Evolutionary conservation across 768 basidiomycete species (phyloP).

Genomic region (Tephrocybe sp.): DNA sequence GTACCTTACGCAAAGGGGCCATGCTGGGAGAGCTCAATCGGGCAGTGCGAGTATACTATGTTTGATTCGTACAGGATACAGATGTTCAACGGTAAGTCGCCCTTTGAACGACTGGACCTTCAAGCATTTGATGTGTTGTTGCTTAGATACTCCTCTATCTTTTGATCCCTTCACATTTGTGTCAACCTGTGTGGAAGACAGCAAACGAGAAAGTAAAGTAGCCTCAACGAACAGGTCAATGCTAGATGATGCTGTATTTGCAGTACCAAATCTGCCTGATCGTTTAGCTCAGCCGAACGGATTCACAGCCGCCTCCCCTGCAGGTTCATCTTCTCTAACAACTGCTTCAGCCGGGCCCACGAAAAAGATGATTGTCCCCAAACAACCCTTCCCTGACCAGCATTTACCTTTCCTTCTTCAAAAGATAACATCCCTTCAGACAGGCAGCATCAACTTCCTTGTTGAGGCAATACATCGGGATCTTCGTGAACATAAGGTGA

Average conservation of each 20-base stretch:
- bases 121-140: conserved; percentile 3
- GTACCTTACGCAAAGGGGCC: conserved; percentile 84
- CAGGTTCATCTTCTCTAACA: conserved; percentile 12
- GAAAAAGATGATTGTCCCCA: conserved; percentile 38
- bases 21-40: conserved; percentile 70
- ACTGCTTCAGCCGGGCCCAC: conserved; percentile 16
- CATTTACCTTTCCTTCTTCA: conserved; percentile 58
- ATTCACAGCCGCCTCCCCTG: conserved; percentile 11
- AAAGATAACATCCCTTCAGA: conserved; percentile 60
- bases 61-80: conserved; percentile 77
- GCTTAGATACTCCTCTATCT: conserved; percentile 64
- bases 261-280: conserved; percentile 44
- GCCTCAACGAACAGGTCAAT: conserved; percentile 12
- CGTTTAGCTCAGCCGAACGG: conserved; percentile 23
- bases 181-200: conserved; percentile 43
- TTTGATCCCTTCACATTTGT: conserved; percentile 79
- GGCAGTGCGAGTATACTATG: conserved; percentile 63
- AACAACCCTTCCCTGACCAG: conserved; percentile 65
- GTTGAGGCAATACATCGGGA: conserved; percentile 74
- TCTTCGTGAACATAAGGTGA: conserved; percentile 65
- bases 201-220: conserved; percentile 23
- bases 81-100: conserved; percentile 71
- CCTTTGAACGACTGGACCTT: neutral
- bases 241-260: conserved; percentile 33
- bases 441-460: conserved; percentile 61